Percentiles rank a stretch among this genome's conserved stretches.
Conservation (phyloP, 768 basidiomycete genomes). For the Guyanaporus albipodus region DNA sequence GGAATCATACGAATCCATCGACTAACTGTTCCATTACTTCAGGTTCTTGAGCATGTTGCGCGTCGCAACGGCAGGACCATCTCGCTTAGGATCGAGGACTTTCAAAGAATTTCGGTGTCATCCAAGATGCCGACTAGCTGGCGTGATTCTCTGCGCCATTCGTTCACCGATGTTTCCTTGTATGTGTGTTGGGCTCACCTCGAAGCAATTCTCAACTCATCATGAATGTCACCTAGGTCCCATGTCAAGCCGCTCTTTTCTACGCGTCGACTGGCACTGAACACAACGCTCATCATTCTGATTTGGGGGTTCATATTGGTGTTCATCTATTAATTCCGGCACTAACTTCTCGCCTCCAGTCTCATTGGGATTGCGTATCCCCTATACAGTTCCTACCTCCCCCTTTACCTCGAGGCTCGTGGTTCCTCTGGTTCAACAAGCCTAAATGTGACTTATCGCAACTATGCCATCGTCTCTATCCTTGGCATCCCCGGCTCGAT, state of each 20-base stretch:
- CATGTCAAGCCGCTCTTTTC: slow-evolving; percentile 48
- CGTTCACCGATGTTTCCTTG: slow-evolving; percentile 40
- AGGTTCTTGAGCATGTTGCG: slow-evolving; percentile 50
- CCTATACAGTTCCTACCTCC: slow-evolving; percentile 49
- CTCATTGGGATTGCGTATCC: slow-evolving; percentile 53
- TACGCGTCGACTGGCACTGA: slow-evolving; percentile 39
- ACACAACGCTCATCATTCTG: slow-evolving; percentile 45
- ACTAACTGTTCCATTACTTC: not conserved
- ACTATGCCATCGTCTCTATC: slow-evolving; percentile 47
- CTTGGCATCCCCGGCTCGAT: slow-evolving; percentile 47
- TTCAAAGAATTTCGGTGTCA: slow-evolving; percentile 30
- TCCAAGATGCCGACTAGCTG: slow-evolving; percentile 13
- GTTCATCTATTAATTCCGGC: not conserved
- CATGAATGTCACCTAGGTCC: not conserved
- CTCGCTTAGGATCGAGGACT: slow-evolving; percentile 43
- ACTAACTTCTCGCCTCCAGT: slow-evolving; percentile 19
- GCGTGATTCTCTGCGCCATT: slow-evolving; percentile 26
- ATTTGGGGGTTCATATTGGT: slow-evolving; percentile 44
- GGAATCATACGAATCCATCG: not conserved
- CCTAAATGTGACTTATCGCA: slow-evolving; percentile 38
- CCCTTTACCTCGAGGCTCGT: slow-evolving; percentile 41
- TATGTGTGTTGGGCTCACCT: slow-evolving; percentile 16
- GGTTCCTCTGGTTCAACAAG: slow-evolving; percentile 24
- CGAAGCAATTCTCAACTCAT: not conserved
- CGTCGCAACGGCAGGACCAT: slow-evolving; percentile 43